These are phyloP conservation scores for Neonectria hederae DNA, from an alignment of 2,329 filamentous ascomycete species.

Conservation along the genomic window DNA sequence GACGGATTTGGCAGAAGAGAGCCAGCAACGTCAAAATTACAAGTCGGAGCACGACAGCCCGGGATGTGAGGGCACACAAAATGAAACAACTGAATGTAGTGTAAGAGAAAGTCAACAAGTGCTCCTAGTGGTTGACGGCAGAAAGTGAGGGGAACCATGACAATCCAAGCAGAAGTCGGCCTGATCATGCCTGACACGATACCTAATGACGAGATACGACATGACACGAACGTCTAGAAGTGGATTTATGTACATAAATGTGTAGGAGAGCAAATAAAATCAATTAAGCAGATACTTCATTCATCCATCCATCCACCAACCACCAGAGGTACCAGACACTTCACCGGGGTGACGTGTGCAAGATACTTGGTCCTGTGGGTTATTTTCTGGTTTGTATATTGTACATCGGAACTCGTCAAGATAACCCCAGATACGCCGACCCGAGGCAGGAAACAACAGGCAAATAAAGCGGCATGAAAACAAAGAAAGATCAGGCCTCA, in stretches of 20 bases:
- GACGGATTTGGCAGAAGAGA: not conserved
- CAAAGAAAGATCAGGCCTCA: not conserved
- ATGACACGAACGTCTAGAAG: constrained; percentile 9
- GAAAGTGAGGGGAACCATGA: constrained; percentile 10
- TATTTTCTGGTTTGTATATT: not conserved
- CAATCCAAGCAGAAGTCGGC: not conserved
- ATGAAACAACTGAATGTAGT: not conserved
- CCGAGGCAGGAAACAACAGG: not conserved
- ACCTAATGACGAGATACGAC: constrained; percentile 22
- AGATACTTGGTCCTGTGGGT: not conserved
- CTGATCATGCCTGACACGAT: constrained; percentile 12
- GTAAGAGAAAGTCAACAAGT: not conserved
- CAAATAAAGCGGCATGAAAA: not conserved
- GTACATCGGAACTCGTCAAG: not conserved
- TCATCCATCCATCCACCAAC: not conserved
- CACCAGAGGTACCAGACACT: not conserved
- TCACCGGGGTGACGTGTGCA: not conserved
- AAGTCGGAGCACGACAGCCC: not conserved
- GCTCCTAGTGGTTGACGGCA: not conserved
- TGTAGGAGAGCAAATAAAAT: constrained; percentile 13
- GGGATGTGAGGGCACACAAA: not conserved
- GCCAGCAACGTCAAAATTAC: not conserved
- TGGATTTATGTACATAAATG: constrained; percentile 10
- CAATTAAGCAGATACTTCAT: constrained; percentile 2
- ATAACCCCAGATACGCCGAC: not conserved